Percentiles rank a stretch among this genome's conserved stretches.
These are phyloP conservation scores for Arachis stenosperma DNA, from an alignment of 306 rosid species.

Conservation along the genomic window DNA sequence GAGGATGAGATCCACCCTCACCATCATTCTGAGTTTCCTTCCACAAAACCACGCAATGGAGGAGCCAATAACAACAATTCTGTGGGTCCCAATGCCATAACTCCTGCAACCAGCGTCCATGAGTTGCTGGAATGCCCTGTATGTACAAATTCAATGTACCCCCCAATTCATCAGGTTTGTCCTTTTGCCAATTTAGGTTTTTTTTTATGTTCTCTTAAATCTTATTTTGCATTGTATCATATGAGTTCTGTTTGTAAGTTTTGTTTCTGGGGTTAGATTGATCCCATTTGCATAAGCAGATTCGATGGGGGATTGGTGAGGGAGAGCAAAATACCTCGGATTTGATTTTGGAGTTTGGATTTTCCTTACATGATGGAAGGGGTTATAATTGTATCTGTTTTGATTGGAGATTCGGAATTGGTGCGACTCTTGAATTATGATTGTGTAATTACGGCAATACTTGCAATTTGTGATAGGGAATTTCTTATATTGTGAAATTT, in stretches of 20 bases:
- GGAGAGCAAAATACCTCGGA: neutral
- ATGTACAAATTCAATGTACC: slow-evolving; percentile 97
- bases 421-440: slow-evolving; percentile 20
- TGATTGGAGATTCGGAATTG: slow-evolving; percentile 30
- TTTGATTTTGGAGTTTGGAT: slow-evolving; percentile 14
- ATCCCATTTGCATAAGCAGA: slow-evolving; percentile 24
- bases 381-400: neutral
- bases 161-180: slow-evolving; percentile 91
- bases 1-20: slow-evolving; percentile 94
- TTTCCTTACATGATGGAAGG: neutral
- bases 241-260: slow-evolving; percentile 6
- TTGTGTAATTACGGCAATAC: slow-evolving; percentile 25
- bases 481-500: slow-evolving; percentile 17
- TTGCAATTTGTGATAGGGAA: slow-evolving; percentile 33
- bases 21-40: slow-evolving; percentile 73
- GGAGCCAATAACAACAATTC: slow-evolving; percentile 42
- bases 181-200: slow-evolving; percentile 5
- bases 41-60: slow-evolving; percentile 72
- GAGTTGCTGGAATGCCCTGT: slow-evolving; percentile 96
- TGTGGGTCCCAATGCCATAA: slow-evolving; percentile 58
- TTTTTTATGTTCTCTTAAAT: neutral
- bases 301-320: slow-evolving; percentile 2
- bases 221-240: neutral
- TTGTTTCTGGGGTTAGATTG: slow-evolving; percentile 21
- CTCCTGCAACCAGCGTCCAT: slow-evolving; percentile 95